phyloP scores from a whole-genome alignment of 129 eudicot species.

The Scalesia atractyloides region DNA sequence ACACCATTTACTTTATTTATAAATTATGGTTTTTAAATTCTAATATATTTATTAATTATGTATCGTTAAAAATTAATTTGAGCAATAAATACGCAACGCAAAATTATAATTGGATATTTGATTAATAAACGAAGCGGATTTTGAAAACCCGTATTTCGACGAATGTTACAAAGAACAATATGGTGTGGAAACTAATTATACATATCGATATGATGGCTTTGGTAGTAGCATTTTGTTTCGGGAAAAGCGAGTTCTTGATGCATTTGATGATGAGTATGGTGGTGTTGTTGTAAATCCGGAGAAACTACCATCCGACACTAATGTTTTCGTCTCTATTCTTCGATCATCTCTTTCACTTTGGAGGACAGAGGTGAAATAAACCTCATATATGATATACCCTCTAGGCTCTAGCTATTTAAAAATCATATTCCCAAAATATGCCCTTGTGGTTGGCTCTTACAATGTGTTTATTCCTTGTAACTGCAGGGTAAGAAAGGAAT shows the following conservation, averaged over 20 bases:
- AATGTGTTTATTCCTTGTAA: background rate
- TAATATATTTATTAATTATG: too few relatives aligned
- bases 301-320: slow-evolving; percentile 57
- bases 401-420: background rate
- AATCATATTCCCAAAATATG: background rate
- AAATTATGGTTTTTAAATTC: too few relatives aligned
- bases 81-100: too few relatives aligned
- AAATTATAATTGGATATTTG: too few relatives aligned
- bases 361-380: slow-evolving; percentile 51
- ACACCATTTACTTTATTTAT: too few relatives aligned
- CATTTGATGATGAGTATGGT: slow-evolving; percentile 75
- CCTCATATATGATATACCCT: background rate
- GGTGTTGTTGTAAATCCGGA: slow-evolving; percentile 72
- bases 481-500: slow-evolving; percentile 90
- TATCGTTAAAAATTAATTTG: too few relatives aligned
- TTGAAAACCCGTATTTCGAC: too few relatives aligned
- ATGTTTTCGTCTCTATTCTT: slow-evolving; percentile 58
- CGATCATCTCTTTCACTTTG: slow-evolving; percentile 68
- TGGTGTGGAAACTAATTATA: slow-evolving; percentile 40
- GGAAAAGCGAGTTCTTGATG: slow-evolving; percentile 54
- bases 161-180: too few relatives aligned
- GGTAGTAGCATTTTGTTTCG: slow-evolving; percentile 27
- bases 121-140: too few relatives aligned
- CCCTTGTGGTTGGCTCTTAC: background rate
- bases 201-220: slow-evolving; percentile 44